Base-by-base conservation (phyloP, 768 basidiomycete species). In the Crucibulum laeve region DNA sequence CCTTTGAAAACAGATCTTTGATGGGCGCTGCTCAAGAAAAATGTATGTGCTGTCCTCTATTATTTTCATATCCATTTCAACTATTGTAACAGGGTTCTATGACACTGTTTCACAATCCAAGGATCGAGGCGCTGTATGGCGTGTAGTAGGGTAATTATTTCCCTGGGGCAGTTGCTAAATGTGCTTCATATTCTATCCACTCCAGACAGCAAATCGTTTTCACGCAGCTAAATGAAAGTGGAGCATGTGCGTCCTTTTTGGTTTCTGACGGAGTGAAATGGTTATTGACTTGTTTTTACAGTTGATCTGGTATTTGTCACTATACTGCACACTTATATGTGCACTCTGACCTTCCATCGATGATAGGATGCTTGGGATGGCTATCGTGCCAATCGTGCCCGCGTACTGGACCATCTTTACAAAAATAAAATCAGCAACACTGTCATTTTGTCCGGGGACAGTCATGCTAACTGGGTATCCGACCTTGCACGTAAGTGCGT, bases 391-490 rank as follows among this genome's bases (percentile, higher is more conserved):
- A 78, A 80, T 54, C 66, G 79, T 19, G 59, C 65, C 21, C 70
- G 78, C 17, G 59, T 83, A 25, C 62, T 80, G 18, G 63, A 74
- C 41, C 71, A 77, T 44, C 58, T 82, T n/a, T 68, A 73, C 51
- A 40, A 60, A 22, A 71, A 77, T 51, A 61, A 65, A 37, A 79
- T 82, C 43, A 64, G 61, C 58, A 80, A 80, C 53, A 74, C 73
- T 1, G 54, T 80, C 45, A 70, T 80, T 42, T 63, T 81, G n/a
- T 67, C 79, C n/a, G 78, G 80, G 10, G 80, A 82, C 52, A 76
- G 75, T 41, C 79, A 82, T 51, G 76, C 76, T 4, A 79, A 78
- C 54, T 80, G 79, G 79, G 78, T 74, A 11, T 78, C 73, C 33
- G 78, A 81, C 51, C 64, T 78, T 13, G 70, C 74, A 26, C 71